phyloP scores from a whole-genome alignment of 306 rosid genomes.

The Gleditsia sinensis region DNA sequence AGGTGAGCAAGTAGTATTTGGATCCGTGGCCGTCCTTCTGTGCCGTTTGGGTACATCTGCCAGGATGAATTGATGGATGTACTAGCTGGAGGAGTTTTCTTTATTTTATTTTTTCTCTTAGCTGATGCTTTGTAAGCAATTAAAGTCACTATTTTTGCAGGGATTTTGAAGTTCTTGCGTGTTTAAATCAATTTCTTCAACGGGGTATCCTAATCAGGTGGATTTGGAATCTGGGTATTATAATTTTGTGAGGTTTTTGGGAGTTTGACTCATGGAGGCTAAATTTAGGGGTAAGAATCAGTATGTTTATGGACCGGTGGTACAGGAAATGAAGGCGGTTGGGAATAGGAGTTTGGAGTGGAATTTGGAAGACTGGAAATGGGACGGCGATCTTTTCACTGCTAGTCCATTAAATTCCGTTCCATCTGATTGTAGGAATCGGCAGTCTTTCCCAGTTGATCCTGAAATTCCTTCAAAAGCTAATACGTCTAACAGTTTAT shows the following conservation, averaged over 20 bases:
- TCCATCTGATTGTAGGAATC: constrained; percentile 59
- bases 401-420: constrained; percentile 62
- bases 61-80: constrained; percentile 33
- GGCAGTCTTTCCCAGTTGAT: constrained; percentile 59
- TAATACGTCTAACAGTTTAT: constrained; percentile 54
- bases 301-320: constrained; percentile 45
- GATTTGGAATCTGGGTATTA: constrained; percentile 46
- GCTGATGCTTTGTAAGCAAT: constrained; percentile 6
- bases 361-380: constrained; percentile 85
- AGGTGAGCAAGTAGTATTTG: constrained; percentile 47
- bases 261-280: constrained; percentile 59
- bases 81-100: constrained; percentile 14
- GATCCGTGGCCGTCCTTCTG: constrained; percentile 37
- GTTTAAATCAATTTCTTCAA: constrained; percentile 25
- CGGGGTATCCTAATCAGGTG: constrained; percentile 30
- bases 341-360: constrained; percentile 75
- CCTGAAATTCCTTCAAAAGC: constrained; percentile 49
- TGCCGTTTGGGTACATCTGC: constrained; percentile 39
- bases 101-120: neutral
- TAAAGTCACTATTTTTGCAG: constrained; percentile 21
- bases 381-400: constrained; percentile 83
- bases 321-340: constrained; percentile 56
- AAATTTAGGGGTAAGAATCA: constrained; percentile 55
- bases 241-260: constrained; percentile 8
- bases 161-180: constrained; percentile 27